Percentiles rank a stretch among this genome's conserved stretches.
Conservation (phyloP, 805 yeast species). For the Candida parachauliodes region DNA sequence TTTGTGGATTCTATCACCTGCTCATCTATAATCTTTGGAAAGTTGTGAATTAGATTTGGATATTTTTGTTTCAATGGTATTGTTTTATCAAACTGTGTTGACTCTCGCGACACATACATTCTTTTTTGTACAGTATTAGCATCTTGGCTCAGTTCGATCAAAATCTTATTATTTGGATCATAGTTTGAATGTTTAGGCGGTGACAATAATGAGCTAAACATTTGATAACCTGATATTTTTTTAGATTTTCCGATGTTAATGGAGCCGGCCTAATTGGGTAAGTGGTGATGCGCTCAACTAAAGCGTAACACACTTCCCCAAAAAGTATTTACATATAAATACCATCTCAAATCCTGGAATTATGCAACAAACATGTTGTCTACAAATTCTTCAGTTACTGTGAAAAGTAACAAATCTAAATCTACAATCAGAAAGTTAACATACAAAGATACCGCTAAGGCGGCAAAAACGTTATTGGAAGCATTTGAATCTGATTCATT, state of each 20-base stretch:
- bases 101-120: conserved; percentile 25
- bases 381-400: not conserved
- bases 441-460: conserved; percentile 26
- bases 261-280: not conserved
- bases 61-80: conserved; percentile 51
- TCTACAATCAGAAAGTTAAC: conserved; percentile 2
- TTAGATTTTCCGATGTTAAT: not conserved
- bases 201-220: conserved; percentile 37
- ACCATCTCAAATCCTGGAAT: not conserved
- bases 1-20: conserved; percentile 55
- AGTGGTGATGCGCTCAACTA: conserved; percentile 1
- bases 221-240: not conserved
- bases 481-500: conserved; percentile 35
- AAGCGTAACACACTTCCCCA: too few relatives aligned
- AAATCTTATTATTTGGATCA: conserved; percentile 5
- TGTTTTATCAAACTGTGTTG: conserved; percentile 49
- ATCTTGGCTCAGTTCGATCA: conserved; percentile 17
- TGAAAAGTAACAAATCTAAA: not conserved
- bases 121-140: conserved; percentile 18
- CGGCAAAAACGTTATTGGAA: conserved; percentile 33
- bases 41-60: conserved; percentile 37
- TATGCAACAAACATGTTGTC: not conserved
- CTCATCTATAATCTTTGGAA: conserved; percentile 35
- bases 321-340: too few relatives aligned
- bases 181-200: conserved; percentile 25